Evolutionary conservation across 768 basidiomycete species (phyloP).

Genomic region (Phallus indusiatus): DNA sequence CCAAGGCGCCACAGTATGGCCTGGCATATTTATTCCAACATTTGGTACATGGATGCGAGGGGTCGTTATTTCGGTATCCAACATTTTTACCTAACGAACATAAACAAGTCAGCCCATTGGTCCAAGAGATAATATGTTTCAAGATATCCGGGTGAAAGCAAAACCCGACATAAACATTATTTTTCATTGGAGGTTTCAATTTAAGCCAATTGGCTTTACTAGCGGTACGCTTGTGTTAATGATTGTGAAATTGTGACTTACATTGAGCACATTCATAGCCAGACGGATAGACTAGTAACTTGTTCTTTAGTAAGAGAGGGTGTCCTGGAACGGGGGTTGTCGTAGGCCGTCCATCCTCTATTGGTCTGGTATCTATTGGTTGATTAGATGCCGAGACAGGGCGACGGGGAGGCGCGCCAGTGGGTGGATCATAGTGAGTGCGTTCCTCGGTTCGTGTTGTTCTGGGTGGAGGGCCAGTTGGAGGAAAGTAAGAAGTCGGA

Average conservation of each 20-base stretch:
- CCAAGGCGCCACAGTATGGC: conserved; percentile 50
- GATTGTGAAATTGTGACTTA: conserved; percentile 21
- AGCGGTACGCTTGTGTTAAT: too few relatives aligned
- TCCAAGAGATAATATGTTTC: not conserved
- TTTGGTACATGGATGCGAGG: conserved; percentile 53
- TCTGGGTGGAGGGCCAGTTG: conserved; percentile 18
- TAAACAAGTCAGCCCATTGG: not conserved
- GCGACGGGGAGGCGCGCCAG: conserved; percentile 9
- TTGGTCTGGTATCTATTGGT: conserved; percentile 1
- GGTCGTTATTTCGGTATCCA: conserved; percentile 65
- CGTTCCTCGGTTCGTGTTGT: not conserved
- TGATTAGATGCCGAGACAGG: not conserved
- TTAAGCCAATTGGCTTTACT: too few relatives aligned
- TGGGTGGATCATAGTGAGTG: conserved; percentile 8
- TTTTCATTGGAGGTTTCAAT: too few relatives aligned
- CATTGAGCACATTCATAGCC: conserved; percentile 60
- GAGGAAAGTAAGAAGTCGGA: conserved; percentile 22
- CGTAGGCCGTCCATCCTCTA: conserved; percentile 56
- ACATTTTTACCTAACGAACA: conserved; percentile 50
- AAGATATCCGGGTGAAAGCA: not conserved
- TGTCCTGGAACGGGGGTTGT: conserved; percentile 53
- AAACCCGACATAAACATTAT: not conserved
- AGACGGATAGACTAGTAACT: conserved; percentile 61
- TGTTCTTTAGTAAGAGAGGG: conserved; percentile 52
- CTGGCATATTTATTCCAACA: conserved; percentile 70